A percentile compares a stretch with the other conserved stretches of the same genome.
These are phyloP conservation scores for Phytophthora cactorum DNA, from an alignment of 352 stramenopile species.

Conservation along the genomic window DNA sequence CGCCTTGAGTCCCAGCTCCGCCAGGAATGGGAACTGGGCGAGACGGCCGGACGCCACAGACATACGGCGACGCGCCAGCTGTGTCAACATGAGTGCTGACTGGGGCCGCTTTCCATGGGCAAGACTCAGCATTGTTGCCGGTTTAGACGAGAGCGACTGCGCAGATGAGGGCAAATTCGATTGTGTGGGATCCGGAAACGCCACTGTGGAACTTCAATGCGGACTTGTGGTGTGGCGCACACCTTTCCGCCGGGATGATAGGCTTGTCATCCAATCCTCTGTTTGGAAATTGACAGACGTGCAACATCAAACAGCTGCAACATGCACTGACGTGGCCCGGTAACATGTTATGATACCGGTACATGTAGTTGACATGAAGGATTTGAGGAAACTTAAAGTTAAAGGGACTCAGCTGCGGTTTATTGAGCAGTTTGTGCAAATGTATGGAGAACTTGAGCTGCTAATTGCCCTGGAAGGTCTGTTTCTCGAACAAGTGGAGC, in stretches of 20 bases:
- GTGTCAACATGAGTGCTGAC: constrained; percentile 20
- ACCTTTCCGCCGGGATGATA: constrained; percentile 17
- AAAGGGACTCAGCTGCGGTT: background rate
- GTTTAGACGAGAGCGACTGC: background rate
- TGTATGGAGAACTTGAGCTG: background rate
- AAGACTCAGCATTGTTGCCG: constrained; percentile 35
- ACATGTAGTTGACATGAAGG: background rate
- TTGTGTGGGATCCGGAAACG: constrained; percentile 31
- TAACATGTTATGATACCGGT: no score
- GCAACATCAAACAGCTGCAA: constrained; percentile 11
- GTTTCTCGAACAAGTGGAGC: constrained; percentile 90
- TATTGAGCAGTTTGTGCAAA: constrained; percentile 30
- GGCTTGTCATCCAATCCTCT: constrained; percentile 29
- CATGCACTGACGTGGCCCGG: background rate
- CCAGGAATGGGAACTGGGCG: constrained; percentile 76
- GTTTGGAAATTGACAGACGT: constrained; percentile 20
- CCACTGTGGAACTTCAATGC: constrained; percentile 29
- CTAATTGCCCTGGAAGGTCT: constrained; percentile 87
- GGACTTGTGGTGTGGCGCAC: constrained; percentile 11
- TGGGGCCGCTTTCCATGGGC: constrained; percentile 20
- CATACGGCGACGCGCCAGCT: constrained; percentile 30
- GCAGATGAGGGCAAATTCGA: constrained; percentile 26
- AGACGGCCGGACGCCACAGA: constrained; percentile 33
- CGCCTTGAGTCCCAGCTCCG: constrained; percentile 79
- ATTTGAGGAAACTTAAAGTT: constrained; percentile 2